phyloP scores from a whole-genome alignment of 208 protist species.

The Acanthamoeba sp. region DNA sequence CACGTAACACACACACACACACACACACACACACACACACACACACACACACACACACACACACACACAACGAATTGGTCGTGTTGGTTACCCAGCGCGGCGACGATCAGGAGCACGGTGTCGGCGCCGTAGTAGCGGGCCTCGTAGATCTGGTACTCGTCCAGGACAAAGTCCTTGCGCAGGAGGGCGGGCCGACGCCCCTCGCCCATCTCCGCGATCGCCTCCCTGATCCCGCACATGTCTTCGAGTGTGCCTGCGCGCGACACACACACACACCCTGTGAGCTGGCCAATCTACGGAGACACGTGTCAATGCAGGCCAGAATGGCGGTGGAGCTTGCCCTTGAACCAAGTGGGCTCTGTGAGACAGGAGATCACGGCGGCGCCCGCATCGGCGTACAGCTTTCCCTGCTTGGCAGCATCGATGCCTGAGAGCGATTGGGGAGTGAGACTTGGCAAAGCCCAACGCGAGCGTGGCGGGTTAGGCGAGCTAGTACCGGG shows the following conservation, averaged over 20 bases:
- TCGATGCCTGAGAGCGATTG: constrained; percentile 66
- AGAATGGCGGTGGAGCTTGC: background rate
- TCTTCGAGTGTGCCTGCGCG: constrained; percentile 80
- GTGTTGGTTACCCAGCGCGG: constrained; percentile 39
- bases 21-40: background rate
- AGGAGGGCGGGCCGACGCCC: constrained; percentile 80
- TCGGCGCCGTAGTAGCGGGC: constrained; percentile 88
- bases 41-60: too few relatives aligned
- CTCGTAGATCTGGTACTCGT: constrained; percentile 88
- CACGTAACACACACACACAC: background rate
- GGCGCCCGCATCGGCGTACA: constrained; percentile 83
- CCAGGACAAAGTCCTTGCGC: constrained; percentile 90
- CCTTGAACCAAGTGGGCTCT: constrained; percentile 90
- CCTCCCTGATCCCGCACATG: constrained; percentile 74
- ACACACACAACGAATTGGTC: background rate
- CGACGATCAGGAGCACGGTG: constrained; percentile 89
- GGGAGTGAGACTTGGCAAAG: background rate
- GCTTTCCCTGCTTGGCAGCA: constrained; percentile 77
- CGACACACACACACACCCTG: background rate
- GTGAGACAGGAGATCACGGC: constrained; percentile 87
- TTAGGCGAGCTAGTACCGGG: background rate
- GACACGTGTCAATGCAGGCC: too few relatives aligned
- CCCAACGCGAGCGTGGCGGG: background rate
- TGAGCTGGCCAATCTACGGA: too few relatives aligned
- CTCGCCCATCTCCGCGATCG: constrained; percentile 58